Conservation (phyloP, 257 asterid genomes). For the Cordia subcordata region DNA sequence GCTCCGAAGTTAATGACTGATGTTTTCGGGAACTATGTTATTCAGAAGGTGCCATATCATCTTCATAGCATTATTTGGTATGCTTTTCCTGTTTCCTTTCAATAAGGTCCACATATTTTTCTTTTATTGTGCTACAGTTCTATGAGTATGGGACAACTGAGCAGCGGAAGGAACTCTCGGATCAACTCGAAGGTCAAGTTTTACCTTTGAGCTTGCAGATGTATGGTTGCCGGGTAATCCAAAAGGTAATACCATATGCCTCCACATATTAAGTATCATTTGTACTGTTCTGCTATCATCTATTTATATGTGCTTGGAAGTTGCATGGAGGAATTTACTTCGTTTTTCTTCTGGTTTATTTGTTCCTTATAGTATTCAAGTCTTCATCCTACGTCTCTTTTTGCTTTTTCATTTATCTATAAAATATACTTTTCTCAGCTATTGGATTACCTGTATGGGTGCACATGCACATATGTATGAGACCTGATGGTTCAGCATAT, state of each 20-base stretch:
- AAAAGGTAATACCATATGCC: conserved; percentile 45
- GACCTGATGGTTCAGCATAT: too few species aligned
- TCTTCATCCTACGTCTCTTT: too few species aligned
- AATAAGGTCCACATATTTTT: not conserved
- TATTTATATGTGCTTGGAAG: too few species aligned
- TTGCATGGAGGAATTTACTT: too few species aligned
- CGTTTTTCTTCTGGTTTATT: too few species aligned
- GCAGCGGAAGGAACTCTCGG: conserved; percentile 76
- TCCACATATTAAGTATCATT: not conserved
- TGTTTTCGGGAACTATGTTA: conserved; percentile 89
- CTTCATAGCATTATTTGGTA: conserved; percentile 7
- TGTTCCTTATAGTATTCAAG: too few species aligned
- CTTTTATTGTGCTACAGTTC: conserved; percentile 45
- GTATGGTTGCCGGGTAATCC: conserved; percentile 98
- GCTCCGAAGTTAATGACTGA: conserved; percentile 74
- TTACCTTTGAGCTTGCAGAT: conserved; percentile 75
- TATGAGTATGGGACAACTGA: conserved; percentile 73
- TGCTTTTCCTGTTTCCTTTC: conserved; percentile 5
- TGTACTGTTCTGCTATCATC: not conserved
- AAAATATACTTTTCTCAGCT: too few species aligned
- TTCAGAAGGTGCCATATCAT: conserved; percentile 60
- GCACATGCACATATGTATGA: too few species aligned
- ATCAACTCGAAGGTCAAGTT: conserved; percentile 64
- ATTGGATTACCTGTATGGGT: too few species aligned
- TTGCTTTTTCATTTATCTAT: too few species aligned